Conservation (phyloP, 192 early-diverging fungal genomes). For the Umbelopsis vinacea region DNA sequence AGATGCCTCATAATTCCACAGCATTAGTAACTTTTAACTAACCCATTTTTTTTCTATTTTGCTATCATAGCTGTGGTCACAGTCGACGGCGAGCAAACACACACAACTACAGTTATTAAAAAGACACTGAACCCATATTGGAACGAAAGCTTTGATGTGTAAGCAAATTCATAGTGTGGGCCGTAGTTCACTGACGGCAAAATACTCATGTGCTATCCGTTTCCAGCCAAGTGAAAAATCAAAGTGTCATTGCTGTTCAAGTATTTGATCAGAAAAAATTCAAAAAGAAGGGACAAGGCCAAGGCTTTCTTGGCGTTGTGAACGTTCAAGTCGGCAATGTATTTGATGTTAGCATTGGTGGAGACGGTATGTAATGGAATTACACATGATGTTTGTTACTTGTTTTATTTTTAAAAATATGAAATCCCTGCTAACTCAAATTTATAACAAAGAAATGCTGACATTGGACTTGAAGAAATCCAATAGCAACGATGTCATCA, state of each 20-base stretch:
- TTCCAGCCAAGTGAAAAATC: constrained; percentile 68
- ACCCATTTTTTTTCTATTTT: constrained; percentile 77
- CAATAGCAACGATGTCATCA: constrained; percentile 79
- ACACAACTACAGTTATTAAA: constrained; percentile 86
- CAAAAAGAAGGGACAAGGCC: constrained; percentile 85
- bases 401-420: background rate
- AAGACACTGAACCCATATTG: constrained; percentile 95
- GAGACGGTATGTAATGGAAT: constrained; percentile 42
- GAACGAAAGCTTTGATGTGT: constrained; percentile 73
- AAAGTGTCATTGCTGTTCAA: constrained; percentile 87
- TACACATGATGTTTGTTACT: background rate
- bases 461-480: constrained; percentile 89
- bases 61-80: constrained; percentile 77
- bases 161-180: background rate
- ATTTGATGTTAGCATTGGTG: constrained; percentile 76
- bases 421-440: background rate
- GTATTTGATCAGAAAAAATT: constrained; percentile 98
- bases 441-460: constrained; percentile 69
- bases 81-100: constrained; percentile 96
- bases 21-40: constrained; percentile 87
- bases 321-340: constrained; percentile 85
- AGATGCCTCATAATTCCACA: constrained; percentile 65
- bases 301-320: constrained; percentile 91
- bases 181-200: no score
- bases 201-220: background rate